Evolutionary conservation across 2,329 filamentous ascomycete genomes (phyloP).

Genomic region (Colletotrichum ledebouriae): DNA sequence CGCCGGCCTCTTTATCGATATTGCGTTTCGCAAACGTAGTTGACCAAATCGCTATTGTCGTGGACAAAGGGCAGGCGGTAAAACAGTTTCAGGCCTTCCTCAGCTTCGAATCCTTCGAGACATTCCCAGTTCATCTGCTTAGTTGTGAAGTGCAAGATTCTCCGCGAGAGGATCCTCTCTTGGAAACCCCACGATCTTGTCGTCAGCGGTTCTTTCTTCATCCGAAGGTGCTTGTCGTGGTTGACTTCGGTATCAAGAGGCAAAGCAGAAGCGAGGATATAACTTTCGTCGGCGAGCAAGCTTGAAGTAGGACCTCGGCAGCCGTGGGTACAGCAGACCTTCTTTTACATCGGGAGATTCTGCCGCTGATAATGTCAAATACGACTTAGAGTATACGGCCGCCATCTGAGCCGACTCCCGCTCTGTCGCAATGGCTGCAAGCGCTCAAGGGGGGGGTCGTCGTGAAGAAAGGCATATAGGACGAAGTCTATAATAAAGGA

Average conservation of each 20-base stretch:
- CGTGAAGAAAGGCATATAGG: no score
- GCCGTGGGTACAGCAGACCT: slow-evolving; percentile 42
- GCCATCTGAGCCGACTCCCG: slow-evolving; percentile 46
- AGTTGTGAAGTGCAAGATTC: slow-evolving; percentile 47
- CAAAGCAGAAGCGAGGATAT: slow-evolving; percentile 13
- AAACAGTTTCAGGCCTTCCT: slow-evolving; percentile 20
- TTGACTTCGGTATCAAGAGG: slow-evolving; percentile 21
- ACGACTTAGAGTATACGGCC: slow-evolving; percentile 46
- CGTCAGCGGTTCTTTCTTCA: slow-evolving; percentile 28
- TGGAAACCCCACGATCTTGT: slow-evolving; percentile 49
- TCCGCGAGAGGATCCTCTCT: slow-evolving; percentile 47
- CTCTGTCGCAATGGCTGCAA: no score
- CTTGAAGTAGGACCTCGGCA: slow-evolving; percentile 7
- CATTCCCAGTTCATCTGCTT: slow-evolving; percentile 39
- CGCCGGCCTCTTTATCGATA: not conserved
- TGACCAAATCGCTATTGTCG: not conserved
- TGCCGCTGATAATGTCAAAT: slow-evolving; percentile 46
- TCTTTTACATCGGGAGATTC: slow-evolving; percentile 43
- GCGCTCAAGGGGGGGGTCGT: no score
- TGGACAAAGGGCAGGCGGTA: slow-evolving; percentile 6
- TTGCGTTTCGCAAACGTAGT: not conserved
- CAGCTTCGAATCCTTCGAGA: slow-evolving; percentile 22
- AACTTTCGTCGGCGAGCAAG: not conserved
- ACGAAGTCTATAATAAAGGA: no score
- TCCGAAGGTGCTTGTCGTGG: slow-evolving; percentile 3